These are phyloP conservation scores for Pleurotus tuber-regium DNA, from an alignment of 768 basidiomycete species.

Conservation along the genomic window DNA sequence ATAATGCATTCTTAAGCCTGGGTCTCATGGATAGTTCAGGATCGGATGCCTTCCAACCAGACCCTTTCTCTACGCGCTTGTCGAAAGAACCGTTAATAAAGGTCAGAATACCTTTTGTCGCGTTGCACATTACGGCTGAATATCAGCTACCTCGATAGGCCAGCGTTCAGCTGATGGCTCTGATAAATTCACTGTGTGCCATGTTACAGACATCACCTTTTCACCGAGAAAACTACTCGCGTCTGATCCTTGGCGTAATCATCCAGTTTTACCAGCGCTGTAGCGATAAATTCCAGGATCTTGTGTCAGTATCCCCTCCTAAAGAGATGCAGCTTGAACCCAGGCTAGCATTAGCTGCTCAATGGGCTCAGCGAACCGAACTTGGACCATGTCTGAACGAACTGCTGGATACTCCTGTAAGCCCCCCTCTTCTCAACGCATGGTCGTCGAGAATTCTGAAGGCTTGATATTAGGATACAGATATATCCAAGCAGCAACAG, in stretches of 20 bases:
- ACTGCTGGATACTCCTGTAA: constrained; percentile 51
- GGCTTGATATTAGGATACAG: constrained; percentile 31
- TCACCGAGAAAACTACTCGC: constrained; percentile 91
- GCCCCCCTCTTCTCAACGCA: constrained; percentile 18
- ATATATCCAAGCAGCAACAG: constrained; percentile 43
- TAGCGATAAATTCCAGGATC: constrained; percentile 80
- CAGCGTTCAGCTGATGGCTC: constrained; percentile 77
- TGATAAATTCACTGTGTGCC: constrained; percentile 88
- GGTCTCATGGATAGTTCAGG: constrained; percentile 35
- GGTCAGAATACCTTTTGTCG: constrained; percentile 34
- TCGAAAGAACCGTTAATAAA: constrained; percentile 78
- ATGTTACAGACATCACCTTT: constrained; percentile 93
- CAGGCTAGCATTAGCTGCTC: constrained; percentile 55
- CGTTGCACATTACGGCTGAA: not conserved
- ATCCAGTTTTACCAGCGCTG: constrained; percentile 97
- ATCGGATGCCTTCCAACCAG: constrained; percentile 85
- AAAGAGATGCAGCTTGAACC: constrained; percentile 39
- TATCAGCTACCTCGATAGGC: no score
- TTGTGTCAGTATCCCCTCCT: constrained; percentile 44
- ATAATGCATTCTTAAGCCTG: constrained; percentile 1
- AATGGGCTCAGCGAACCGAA: constrained; percentile 87
- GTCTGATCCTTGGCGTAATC: constrained; percentile 90
- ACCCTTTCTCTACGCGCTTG: constrained; percentile 61
- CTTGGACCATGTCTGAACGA: constrained; percentile 72
- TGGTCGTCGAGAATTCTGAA: not conserved